Evolutionary conservation across 2,329 filamentous ascomycete genomes (phyloP).

Genomic region (Fonsecaea pedrosoi): DNA sequence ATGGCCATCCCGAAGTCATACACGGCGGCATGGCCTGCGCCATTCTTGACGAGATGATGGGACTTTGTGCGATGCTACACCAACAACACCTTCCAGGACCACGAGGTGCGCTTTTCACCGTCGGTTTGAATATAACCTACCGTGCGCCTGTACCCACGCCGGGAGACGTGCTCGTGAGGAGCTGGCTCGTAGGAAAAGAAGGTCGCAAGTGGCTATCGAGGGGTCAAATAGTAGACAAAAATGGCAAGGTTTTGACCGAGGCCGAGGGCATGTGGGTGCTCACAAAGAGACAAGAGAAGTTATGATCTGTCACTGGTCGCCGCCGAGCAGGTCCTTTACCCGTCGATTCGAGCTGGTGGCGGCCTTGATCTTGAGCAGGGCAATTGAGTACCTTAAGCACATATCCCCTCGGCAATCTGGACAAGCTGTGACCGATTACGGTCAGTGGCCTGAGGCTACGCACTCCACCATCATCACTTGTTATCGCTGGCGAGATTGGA

Average conservation of each 20-base stretch:
- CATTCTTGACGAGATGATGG: conserved; percentile 55
- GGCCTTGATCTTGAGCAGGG: background rate
- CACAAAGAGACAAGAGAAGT: conserved; percentile 32
- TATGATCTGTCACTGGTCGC: conserved; percentile 24
- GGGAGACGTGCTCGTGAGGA: conserved; percentile 34
- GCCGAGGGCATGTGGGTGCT: conserved; percentile 39
- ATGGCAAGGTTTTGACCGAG: conserved; percentile 39
- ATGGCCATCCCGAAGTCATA: conserved; percentile 49
- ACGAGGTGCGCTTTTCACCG: conserved; percentile 38
- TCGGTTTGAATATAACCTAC: conserved; percentile 38
- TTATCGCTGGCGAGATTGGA: conserved; percentile 7
- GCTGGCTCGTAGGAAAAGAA: conserved; percentile 37
- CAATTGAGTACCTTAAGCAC: background rate
- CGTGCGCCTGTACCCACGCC: conserved; percentile 38
- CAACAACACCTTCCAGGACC: conserved; percentile 31
- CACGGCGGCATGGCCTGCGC: conserved; percentile 52
- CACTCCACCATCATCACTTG: background rate
- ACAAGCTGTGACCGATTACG: background rate
- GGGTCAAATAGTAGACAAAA: conserved; percentile 39
- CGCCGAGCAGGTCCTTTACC: background rate
- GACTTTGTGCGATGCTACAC: conserved; percentile 47
- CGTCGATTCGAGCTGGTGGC: background rate
- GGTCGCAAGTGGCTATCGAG: conserved; percentile 39
- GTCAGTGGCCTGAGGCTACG: background rate
- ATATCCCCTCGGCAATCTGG: background rate